Evolutionary conservation across 2,329 filamentous ascomycete genomes (phyloP), one percentile per base, ranked within the genome.

Genomic region (Penicillium hesseltinei): DNA sequence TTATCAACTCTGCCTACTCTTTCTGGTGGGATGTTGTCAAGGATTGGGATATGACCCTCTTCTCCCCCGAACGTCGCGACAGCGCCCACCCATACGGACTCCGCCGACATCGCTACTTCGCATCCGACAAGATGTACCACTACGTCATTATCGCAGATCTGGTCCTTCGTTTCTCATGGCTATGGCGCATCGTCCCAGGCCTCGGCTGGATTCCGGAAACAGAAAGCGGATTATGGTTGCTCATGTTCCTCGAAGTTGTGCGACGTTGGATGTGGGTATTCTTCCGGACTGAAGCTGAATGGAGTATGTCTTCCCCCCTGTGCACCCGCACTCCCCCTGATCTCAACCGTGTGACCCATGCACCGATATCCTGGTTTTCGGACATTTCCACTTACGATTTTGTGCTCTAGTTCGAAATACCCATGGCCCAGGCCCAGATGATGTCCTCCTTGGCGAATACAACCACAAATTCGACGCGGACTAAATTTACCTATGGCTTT

Each of bases 1-100:
- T 91, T 35, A 71, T 94, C 67, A 97, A 99, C 74, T 95, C 91
- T 15, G 80, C 89, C 44, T 99, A 96, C 77, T 92, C 89, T n/a
- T 97, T 97, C 79, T 99, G 94, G 81, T 99, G 94, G 94, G 94
- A 99, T 69, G 87, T 97, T 31, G 83, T 91, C 54, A 94, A 92
- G 78, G 94, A 99, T 80, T 99, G 94, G 94, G 94, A 97, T 71
- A 81, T 99, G 61, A 90, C 89, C 0, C 81, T 97, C 15, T 90
- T 97, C 70, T 84, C 88, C 3, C 73, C 80, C 2, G 72, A 78
- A 60, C 84, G 88, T 61, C 80, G 81, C 62, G 81, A 82, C 11
- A 82, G 82, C 2, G 84, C 88, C 27, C 84, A 92, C 66, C 85
- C 91, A 0, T 94, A 85, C 71, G 94, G 90, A 1, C 80, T 99